phyloP scores from a whole-genome alignment of 2,329 filamentous ascomycete species.

The Xylaria sp. region DNA sequence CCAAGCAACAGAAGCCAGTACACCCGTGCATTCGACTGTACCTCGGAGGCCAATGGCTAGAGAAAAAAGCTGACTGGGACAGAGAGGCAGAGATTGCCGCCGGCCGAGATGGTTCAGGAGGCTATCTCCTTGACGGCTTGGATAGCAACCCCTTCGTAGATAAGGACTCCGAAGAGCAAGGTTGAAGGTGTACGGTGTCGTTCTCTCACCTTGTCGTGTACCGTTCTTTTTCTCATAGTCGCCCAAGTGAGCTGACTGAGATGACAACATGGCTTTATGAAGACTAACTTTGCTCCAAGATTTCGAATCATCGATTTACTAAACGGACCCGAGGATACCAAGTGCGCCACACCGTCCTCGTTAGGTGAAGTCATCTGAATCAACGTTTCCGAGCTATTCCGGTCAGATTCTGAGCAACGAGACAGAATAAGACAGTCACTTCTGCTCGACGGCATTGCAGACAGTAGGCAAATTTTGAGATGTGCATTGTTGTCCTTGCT shows the following conservation, averaged over 20 bases:
- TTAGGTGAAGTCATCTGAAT: background rate
- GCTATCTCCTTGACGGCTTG: conserved; percentile 34
- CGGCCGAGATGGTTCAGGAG: conserved; percentile 41
- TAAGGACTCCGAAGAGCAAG: background rate
- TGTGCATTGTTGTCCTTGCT: conserved; percentile 10
- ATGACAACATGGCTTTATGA: conserved; percentile 1
- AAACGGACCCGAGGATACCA: background rate
- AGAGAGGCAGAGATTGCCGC: conserved; percentile 36
- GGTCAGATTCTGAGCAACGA: background rate
- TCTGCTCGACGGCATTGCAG: background rate
- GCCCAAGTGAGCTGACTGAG: conserved; percentile 10
- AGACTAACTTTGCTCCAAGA: conserved; percentile 1
- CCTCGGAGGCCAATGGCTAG: conserved; percentile 39
- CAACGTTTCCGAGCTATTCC: background rate
- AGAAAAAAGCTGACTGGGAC: conserved; percentile 39
- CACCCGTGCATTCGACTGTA: conserved; percentile 44
- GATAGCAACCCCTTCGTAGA: conserved; percentile 25
- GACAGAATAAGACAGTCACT: background rate
- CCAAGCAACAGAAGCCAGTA: conserved; percentile 41
- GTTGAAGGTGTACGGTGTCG: conserved; percentile 1
- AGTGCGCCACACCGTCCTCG: background rate
- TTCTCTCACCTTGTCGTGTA: background rate
- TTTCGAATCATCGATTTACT: conserved; percentile 9
- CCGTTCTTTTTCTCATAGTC: conserved; percentile 1
- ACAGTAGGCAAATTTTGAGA: conserved; percentile 7